These are phyloP conservation scores for Trichoderma sp. DNA, from an alignment of 2,329 filamentous ascomycete species.

Conservation along the genomic window DNA sequence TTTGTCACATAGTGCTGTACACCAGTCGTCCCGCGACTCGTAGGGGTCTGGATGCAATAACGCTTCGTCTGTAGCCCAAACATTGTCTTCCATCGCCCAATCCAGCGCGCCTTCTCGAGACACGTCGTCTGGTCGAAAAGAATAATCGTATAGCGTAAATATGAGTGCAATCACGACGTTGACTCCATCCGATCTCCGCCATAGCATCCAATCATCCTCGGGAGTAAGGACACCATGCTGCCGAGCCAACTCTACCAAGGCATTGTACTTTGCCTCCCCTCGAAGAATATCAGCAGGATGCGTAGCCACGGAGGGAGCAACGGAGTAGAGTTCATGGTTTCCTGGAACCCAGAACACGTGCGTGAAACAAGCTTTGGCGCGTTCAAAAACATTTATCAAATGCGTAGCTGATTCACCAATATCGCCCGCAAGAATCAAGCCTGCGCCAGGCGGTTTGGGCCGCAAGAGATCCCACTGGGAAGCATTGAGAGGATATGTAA, in stretches of 20 bases:
- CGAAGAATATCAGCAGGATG: slow-evolving; percentile 7
- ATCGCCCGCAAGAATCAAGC: slow-evolving; percentile 16
- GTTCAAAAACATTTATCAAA: slow-evolving; percentile 2
- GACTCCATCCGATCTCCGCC: slow-evolving; percentile 4
- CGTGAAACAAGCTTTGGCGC: slow-evolving; percentile 22
- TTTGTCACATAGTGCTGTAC: slow-evolving; percentile 6
- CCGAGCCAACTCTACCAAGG: slow-evolving; percentile 11
- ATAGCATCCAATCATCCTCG: slow-evolving; percentile 26
- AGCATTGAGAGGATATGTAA: slow-evolving; percentile 13
- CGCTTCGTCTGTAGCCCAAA: slow-evolving; percentile 21
- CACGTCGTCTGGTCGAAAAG: background rate
- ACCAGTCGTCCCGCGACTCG: slow-evolving; percentile 16
- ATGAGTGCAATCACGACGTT: slow-evolving; percentile 17
- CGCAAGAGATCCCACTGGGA: slow-evolving; percentile 16
- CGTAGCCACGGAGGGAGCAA: slow-evolving; percentile 2
- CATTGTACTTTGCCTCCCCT: slow-evolving; percentile 17
- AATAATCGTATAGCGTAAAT: slow-evolving; percentile 22
- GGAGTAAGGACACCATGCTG: slow-evolving; percentile 18
- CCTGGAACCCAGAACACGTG: slow-evolving; percentile 22
- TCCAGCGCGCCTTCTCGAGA: slow-evolving; percentile 10
- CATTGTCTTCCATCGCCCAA: slow-evolving; percentile 19
- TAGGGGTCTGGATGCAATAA: slow-evolving; percentile 20
- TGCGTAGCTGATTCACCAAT: slow-evolving; percentile 21
- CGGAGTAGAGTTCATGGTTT: slow-evolving; percentile 21
- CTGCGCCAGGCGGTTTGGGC: slow-evolving; percentile 12